Conservation (phyloP, 1,284 basidiomycete species). For the Cystobasidium sp. region DNA sequence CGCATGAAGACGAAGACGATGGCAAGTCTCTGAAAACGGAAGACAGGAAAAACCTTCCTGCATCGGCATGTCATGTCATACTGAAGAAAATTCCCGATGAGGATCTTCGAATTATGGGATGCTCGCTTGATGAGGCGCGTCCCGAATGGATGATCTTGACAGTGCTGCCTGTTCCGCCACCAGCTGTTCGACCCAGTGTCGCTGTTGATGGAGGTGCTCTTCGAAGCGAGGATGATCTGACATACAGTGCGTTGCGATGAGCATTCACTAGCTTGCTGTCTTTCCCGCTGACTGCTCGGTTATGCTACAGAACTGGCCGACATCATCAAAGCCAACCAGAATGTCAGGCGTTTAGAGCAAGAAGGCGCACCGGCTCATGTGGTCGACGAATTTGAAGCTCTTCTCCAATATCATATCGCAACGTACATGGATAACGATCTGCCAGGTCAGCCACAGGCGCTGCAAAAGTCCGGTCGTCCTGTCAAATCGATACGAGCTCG, state of each 20-base stretch:
- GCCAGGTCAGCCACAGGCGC: conserved; percentile 93
- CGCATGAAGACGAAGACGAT: conserved; percentile 77
- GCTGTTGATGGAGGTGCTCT: conserved; percentile 94
- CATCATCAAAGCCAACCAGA: conserved; percentile 93
- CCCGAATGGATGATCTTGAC: conserved; percentile 99
- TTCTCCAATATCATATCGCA: conserved; percentile 97
- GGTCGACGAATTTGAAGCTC: conserved; percentile 92
- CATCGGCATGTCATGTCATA: conserved; percentile 63
- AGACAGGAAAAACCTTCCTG: conserved; percentile 44
- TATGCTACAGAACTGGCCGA: conserved; percentile 72
- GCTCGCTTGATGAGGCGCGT: conserved; percentile 92
- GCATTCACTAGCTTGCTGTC: neutral
- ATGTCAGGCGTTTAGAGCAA: conserved; percentile 88
- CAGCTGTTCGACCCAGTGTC: conserved; percentile 96
- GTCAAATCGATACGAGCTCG: conserved; percentile 98
- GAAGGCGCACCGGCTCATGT: conserved; percentile 97
- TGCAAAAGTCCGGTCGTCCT: conserved; percentile 96
- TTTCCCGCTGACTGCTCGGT: neutral
- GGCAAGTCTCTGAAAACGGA: conserved; percentile 43
- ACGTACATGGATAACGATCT: conserved; percentile 99
- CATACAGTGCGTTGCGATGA: conserved; percentile 66
- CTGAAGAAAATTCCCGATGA: conserved; percentile 90
- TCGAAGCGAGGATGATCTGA: conserved; percentile 97
- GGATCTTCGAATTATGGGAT: conserved; percentile 88
- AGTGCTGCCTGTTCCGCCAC: conserved; percentile 95